phyloP scores from a whole-genome alignment of 345 rosid species.

The Carallia pectinifolia region DNA sequence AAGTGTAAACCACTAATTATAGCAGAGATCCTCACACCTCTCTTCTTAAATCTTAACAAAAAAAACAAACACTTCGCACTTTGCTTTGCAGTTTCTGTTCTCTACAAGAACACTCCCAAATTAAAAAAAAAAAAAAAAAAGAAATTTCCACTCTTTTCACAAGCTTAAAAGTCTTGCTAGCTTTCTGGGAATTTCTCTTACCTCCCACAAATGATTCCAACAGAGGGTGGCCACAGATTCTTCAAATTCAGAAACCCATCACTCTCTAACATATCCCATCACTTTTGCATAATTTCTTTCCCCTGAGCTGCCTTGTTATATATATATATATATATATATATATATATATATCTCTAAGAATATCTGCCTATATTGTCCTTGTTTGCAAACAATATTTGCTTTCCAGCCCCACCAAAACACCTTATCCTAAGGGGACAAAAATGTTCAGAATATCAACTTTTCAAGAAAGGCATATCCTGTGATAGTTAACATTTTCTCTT shows the following conservation, averaged over 20 bases:
- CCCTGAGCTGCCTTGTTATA: not conserved
- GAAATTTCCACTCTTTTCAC: not conserved
- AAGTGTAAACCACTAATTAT: too few species aligned
- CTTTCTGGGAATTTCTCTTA: not conserved
- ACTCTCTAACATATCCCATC: not conserved
- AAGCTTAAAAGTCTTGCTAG: not conserved
- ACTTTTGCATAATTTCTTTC: not conserved
- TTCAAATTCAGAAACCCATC: slow-evolving; percentile 28
- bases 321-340: too few species aligned
- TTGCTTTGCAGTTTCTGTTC: too few species aligned
- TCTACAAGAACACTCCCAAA: too few species aligned
- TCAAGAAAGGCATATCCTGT: not conserved
- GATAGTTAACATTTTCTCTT: not conserved
- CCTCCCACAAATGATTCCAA: slow-evolving; percentile 21
- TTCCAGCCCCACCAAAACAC: not conserved
- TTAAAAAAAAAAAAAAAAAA: too few species aligned
- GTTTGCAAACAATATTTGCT: not conserved
- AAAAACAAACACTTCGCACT: too few species aligned
- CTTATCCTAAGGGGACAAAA: not conserved
- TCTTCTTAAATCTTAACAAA: too few species aligned
- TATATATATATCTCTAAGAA: not conserved
- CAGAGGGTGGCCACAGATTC: slow-evolving; percentile 31
- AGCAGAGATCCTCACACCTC: too few species aligned
- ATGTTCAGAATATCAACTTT: not conserved
- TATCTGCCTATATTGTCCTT: not conserved